Base-by-base conservation (phyloP, 176 grass and related monocot genomes). In the Aegilops sharonensis region DNA sequence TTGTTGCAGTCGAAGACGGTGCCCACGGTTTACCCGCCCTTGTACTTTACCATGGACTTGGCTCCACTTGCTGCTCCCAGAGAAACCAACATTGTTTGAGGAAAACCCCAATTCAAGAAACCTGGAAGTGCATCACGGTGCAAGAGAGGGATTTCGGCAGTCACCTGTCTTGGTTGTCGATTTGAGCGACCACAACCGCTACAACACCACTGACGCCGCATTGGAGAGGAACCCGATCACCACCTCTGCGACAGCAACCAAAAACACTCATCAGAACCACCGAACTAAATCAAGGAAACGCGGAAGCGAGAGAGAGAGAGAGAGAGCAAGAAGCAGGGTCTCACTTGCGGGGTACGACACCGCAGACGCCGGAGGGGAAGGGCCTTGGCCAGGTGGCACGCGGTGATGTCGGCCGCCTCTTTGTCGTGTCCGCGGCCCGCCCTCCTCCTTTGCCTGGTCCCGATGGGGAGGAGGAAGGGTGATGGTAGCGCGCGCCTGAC, bases 1-100 rank as follows among this genome's bases (percentile, higher is more conserved):
- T 98, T 98, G 78, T 88, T 98, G 79, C 93, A 94, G 72, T 99
- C 97, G 72, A 99, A 96, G 74, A 99, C 94, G 56, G 94, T 99
- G 90, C 95, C 94, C 36, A 99, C 93, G 8, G 89, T 99, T 85
- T 99, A 99, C 8, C 97, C 97, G 56, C 88, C 85, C 90, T 99
- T 94, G 76, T 96, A 99, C 83, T 95, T 99, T 80, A 98, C 94
- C 92, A 92, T 89, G 40, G 97, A 89, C 56, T 91, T 89, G 69
- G 63, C 52, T 30, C 90, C 88, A 35, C 83, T 86, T 37, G 91
- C 97, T 94, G 84, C 78, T 84, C 37, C 48, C 27, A 87, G 31
- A 9, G 7, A 67, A 23, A 75, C 45, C 27, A 67, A 78, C 86
- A 80, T 56, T 45, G 34, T 29, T 75, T 74, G 47, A 92, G 45